These are phyloP conservation scores for Elongisporangium senticosum DNA, from an alignment of 352 stramenopile genomes.

Conservation along the genomic window DNA sequence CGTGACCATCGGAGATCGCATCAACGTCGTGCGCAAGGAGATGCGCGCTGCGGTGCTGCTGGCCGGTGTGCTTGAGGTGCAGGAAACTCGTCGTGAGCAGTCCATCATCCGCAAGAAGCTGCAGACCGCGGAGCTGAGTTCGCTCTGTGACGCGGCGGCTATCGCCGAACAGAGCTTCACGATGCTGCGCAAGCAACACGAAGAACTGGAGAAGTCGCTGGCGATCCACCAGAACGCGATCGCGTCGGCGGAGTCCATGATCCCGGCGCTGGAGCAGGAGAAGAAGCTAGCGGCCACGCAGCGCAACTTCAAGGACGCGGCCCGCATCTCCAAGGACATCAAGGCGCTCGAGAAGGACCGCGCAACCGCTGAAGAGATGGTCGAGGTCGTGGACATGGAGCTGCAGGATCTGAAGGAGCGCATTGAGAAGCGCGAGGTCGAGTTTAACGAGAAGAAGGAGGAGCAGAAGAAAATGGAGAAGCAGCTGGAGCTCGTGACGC, in stretches of 20 bases:
- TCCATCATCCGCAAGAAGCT: constrained; percentile 68
- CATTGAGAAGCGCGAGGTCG: constrained; percentile 58
- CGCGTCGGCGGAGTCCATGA: constrained; percentile 71
- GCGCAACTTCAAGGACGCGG: constrained; percentile 86
- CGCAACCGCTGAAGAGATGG: constrained; percentile 70
- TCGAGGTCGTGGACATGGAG: constrained; percentile 80
- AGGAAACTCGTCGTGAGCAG: constrained; percentile 65
- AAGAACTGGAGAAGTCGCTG: constrained; percentile 72
- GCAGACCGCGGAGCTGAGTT: constrained; percentile 62
- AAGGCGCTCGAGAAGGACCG: constrained; percentile 84
- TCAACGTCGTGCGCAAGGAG: constrained; percentile 56
- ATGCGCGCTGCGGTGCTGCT: constrained; percentile 62
- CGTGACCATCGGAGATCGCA: constrained; percentile 50
- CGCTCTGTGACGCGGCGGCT: constrained; percentile 57
- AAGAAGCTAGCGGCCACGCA: constrained; percentile 73
- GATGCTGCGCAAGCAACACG: constrained; percentile 67
- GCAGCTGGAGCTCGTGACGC: constrained; percentile 52
- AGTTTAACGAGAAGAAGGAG: constrained; percentile 74
- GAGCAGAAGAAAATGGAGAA: constrained; percentile 74
- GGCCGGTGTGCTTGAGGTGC: constrained; percentile 58
- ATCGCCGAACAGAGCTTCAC: constrained; percentile 72
- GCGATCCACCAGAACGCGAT: constrained; percentile 75
- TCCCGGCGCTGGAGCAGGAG: constrained; percentile 70
- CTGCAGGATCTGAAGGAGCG: constrained; percentile 70
- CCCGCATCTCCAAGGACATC: constrained; percentile 82